A percentile compares a stretch with the other conserved stretches of the same genome.
Evolutionary conservation across 1,284 basidiomycete species (phyloP).

Genomic region (Trametes sp.): DNA sequence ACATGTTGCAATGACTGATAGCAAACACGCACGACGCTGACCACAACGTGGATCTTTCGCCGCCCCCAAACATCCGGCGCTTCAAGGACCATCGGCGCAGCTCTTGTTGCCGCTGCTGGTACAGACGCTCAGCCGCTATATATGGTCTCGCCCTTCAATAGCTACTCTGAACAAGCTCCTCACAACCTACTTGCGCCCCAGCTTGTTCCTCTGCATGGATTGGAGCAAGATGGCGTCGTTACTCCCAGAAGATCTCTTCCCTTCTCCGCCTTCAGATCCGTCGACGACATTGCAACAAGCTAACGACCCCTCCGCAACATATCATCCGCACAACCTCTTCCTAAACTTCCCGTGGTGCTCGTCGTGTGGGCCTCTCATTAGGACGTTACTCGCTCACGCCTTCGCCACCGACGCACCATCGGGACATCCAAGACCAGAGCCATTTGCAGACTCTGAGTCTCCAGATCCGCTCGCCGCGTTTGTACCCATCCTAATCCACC

Average conservation of each 20-base stretch:
- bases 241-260: no score
- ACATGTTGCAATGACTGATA: no score
- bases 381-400: constrained; percentile 9
- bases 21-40: no score
- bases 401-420: neutral
- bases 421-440: neutral
- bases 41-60: constrained; percentile 1
- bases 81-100: no score
- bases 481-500: constrained; percentile 22
- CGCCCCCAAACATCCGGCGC: neutral
- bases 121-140: neutral
- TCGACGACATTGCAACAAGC: no score
- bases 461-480: constrained; percentile 1
- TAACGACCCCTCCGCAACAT: neutral
- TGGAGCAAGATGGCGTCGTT: neutral
- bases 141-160: neutral
- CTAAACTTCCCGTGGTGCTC: constrained; percentile 16
- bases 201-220: neutral
- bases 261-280: neutral
- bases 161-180: neutral
- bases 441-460: neutral
- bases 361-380: constrained; percentile 17
- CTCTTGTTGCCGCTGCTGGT: no score
- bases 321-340: neutral
- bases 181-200: neutral